phyloP scores from a whole-genome alignment of 2,329 filamentous ascomycete genomes.

The Hirsutella rhossiliensis region DNA sequence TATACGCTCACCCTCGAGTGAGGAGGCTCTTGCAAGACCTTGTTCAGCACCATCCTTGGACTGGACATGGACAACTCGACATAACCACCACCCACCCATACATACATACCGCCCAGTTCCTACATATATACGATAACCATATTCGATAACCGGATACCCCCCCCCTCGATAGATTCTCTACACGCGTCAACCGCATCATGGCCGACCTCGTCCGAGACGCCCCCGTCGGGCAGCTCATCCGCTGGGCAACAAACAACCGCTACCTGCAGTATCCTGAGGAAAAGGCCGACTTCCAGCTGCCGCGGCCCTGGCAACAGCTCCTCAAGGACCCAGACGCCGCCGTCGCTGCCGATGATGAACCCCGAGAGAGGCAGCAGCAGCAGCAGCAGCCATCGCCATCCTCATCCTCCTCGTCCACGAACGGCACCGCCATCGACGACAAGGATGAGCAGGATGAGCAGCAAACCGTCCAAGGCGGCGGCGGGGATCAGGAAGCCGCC shows the following conservation, averaged over 20 bases:
- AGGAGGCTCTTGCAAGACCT: too few species aligned
- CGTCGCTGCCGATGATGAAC: background rate
- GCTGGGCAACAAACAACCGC: slow-evolving; percentile 38
- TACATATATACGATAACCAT: background rate
- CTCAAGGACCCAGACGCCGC: slow-evolving; percentile 16
- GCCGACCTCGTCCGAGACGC: slow-evolving; percentile 37
- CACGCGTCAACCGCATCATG: slow-evolving; percentile 10
- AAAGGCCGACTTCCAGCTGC: slow-evolving; percentile 38
- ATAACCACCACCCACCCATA: too few species aligned
- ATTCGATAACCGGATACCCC: background rate
- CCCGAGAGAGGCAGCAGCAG: background rate
- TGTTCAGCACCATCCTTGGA: too few species aligned
- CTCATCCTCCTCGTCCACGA: slow-evolving; percentile 4
- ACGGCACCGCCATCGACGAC: background rate
- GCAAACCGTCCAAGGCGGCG: background rate
- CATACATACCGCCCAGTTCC: too few species aligned
- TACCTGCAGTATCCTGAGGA: slow-evolving; percentile 50
- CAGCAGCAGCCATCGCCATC: slow-evolving; percentile 1
- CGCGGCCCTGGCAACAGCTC: slow-evolving; percentile 24
- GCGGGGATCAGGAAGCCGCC: background rate
- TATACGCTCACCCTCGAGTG: too few species aligned
- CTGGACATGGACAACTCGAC: too few species aligned
- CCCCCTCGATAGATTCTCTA: too few species aligned
- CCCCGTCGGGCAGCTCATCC: slow-evolving; percentile 45
- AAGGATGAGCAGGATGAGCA: background rate